Conservation (phyloP, 345 rosid genomes). For the Arabidopsis arenosa region DNA sequence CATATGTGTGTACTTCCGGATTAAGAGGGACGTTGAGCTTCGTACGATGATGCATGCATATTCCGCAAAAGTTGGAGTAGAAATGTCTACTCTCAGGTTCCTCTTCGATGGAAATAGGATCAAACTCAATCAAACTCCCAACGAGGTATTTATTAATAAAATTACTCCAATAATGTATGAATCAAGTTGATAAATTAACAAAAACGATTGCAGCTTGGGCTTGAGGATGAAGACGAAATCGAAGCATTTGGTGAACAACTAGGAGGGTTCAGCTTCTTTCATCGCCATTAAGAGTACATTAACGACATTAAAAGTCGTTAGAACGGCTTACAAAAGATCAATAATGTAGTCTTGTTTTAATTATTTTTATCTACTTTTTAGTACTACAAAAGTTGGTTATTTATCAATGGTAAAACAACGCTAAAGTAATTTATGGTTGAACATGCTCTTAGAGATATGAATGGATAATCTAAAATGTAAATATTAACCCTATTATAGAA, state of each 20-base stretch:
- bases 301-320: neutral
- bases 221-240: slow-evolving; percentile 38
- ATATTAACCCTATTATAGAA: no score
- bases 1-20: slow-evolving; percentile 12
- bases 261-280: neutral
- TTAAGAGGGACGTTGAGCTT: slow-evolving; percentile 17
- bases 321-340: neutral
- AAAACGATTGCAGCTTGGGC: slow-evolving; percentile 9
- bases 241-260: neutral
- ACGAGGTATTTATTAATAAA: slow-evolving; percentile 9
- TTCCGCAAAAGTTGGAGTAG: neutral
- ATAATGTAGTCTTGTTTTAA: neutral
- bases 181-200: neutral
- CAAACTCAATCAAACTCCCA: slow-evolving; percentile 31
- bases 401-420: no score
- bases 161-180: neutral
- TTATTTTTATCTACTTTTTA: neutral
- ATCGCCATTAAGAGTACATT: neutral
- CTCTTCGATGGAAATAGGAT: slow-evolving; percentile 24
- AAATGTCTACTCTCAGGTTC: neutral
- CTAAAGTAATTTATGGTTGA: no score
- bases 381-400: neutral
- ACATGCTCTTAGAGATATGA: no score
- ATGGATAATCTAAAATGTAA: no score
- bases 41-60: slow-evolving; percentile 24